phyloP scores from a whole-genome alignment of 371 early-diverging fungal genomes.

The Syncephalastrum sp. region DNA sequence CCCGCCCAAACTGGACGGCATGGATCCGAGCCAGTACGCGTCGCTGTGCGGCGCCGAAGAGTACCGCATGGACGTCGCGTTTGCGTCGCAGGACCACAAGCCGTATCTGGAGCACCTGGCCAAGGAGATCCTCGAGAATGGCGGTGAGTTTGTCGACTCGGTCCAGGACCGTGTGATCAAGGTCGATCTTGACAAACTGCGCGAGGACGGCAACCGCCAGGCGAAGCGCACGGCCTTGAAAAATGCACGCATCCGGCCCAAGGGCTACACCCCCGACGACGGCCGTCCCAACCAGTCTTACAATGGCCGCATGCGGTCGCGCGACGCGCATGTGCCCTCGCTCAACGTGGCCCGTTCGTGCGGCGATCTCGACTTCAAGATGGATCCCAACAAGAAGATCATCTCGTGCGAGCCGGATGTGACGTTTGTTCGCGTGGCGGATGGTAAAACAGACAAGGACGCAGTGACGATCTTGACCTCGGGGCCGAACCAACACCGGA shows the following conservation, averaged over 20 bases:
- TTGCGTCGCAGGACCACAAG: constrained; percentile 66
- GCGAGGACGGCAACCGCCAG: constrained; percentile 49
- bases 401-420: constrained; percentile 63
- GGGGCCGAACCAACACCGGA: constrained; percentile 24
- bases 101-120: constrained; percentile 66
- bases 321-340: constrained; percentile 49
- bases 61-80: constrained; percentile 60
- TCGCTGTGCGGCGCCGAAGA: constrained; percentile 25
- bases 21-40: constrained; percentile 4
- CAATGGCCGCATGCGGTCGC: constrained; percentile 24
- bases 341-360: constrained; percentile 64
- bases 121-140: constrained; percentile 61
- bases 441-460: constrained; percentile 17
- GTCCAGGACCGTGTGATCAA: constrained; percentile 63
- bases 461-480: constrained; percentile 21
- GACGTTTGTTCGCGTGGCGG: constrained; percentile 50
- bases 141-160: constrained; percentile 67
- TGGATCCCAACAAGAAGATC: constrained; percentile 53
- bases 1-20: constrained; percentile 5
- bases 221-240: constrained; percentile 56
- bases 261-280: constrained; percentile 7
- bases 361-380: constrained; percentile 66
- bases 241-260: constrained; percentile 62
- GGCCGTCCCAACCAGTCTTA: neutral
- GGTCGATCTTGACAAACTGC: constrained; percentile 51